Evolutionary conservation across 345 rosid genomes (phyloP).

Genomic region (Salix exigua): DNA sequence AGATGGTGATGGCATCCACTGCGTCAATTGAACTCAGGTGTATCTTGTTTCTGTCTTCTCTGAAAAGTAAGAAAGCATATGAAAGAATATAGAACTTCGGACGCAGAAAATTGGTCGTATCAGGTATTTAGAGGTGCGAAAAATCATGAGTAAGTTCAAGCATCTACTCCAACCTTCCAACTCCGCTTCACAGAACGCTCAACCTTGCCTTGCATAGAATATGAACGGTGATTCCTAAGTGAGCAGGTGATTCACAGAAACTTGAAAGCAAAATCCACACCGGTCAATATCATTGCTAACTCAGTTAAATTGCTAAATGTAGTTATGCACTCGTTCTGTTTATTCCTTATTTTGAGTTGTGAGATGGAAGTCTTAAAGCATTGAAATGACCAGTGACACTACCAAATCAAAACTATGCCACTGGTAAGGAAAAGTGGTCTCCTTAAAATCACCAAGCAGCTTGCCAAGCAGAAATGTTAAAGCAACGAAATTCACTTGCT

Average conservation of each 20-base stretch:
- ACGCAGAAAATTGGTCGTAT: not conserved
- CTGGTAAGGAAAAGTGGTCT: not conserved
- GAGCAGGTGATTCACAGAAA: not conserved
- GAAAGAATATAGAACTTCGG: not conserved
- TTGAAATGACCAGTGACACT: not conserved
- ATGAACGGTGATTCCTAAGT: not conserved
- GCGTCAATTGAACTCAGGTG: not conserved
- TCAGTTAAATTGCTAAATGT: not conserved
- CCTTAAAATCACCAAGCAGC: not conserved
- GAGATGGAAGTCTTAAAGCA: not conserved
- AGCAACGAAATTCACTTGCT: slow-evolving; percentile 5
- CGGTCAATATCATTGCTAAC: not conserved
- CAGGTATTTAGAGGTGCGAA: not conserved
- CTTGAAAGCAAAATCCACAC: not conserved
- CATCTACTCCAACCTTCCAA: not conserved
- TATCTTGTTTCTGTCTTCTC: not conserved
- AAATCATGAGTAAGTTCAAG: not conserved
- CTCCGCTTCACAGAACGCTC: not conserved
- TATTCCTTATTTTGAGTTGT: not conserved
- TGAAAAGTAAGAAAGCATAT: not conserved
- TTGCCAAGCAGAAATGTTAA: not conserved
- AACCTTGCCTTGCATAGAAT: not conserved
- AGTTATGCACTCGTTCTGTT: not conserved
- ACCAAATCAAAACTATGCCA: not conserved
- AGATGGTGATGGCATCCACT: not conserved